Conservation (phyloP, 352 stramenopile genomes). For the Pelagophyceae sp. region DNA sequence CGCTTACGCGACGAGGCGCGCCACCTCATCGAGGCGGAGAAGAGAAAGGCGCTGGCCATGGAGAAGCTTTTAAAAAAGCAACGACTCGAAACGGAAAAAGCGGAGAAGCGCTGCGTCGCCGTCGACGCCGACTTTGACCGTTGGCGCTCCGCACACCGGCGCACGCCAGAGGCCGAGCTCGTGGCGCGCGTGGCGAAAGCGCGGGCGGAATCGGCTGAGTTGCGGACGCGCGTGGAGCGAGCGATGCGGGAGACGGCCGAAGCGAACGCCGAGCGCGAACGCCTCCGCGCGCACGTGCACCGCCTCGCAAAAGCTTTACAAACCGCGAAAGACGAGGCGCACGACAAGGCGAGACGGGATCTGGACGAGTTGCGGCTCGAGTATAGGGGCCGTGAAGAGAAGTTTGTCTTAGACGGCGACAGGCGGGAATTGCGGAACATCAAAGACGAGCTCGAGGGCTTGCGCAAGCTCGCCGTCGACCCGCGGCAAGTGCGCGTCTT, state of each 20-base stretch:
- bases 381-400: slow-evolving; percentile 28
- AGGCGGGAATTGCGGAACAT: slow-evolving; percentile 29
- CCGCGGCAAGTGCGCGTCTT: background rate
- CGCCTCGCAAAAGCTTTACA: slow-evolving; percentile 23
- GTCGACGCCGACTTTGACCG: slow-evolving; percentile 25
- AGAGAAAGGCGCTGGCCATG: background rate
- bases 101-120: slow-evolving; percentile 4
- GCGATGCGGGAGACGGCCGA: slow-evolving; percentile 17
- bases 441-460: slow-evolving; percentile 29
- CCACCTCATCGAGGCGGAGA: slow-evolving; percentile 22
- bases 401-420: slow-evolving; percentile 36
- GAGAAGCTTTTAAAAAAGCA: slow-evolving; percentile 16
- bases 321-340: slow-evolving; percentile 10
- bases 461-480: slow-evolving; percentile 12
- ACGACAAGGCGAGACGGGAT: slow-evolving; percentile 10
- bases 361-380: slow-evolving; percentile 29
- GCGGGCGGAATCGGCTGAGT: slow-evolving; percentile 22
- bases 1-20: slow-evolving; percentile 24
- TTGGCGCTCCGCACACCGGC: slow-evolving; percentile 23
- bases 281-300: slow-evolving; percentile 22
- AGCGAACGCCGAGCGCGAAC: slow-evolving; percentile 3
- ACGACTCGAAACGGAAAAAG: background rate
- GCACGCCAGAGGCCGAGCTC: slow-evolving; percentile 28
- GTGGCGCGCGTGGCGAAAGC: slow-evolving; percentile 23
- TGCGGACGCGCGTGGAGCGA: slow-evolving; percentile 23